Evolutionary conservation across 2,329 filamentous ascomycete genomes (phyloP).

Genomic region (Fusarium sp.): DNA sequence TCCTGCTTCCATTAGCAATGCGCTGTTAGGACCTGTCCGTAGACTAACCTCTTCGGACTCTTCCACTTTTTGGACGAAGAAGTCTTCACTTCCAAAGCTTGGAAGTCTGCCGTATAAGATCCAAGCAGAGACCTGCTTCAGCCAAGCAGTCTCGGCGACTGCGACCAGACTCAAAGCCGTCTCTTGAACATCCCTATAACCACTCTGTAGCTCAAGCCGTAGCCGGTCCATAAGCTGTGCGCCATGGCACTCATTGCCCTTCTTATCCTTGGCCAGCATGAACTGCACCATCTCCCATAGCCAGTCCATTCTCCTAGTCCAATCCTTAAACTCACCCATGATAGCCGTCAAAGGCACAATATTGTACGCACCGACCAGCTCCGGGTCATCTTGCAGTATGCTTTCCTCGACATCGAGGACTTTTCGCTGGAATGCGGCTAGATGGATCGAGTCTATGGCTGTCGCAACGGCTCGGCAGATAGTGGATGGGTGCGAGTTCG

Average conservation of each 20-base stretch:
- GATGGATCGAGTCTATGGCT: conserved; percentile 78
- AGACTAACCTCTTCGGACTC: conserved; percentile 56
- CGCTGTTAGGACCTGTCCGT: background rate
- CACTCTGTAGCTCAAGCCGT: conserved; percentile 82
- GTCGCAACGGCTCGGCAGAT: conserved; percentile 90
- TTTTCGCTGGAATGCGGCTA: conserved; percentile 84
- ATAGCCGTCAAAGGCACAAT: conserved; percentile 92
- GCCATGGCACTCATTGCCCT: conserved; percentile 66
- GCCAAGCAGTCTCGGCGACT: conserved; percentile 88
- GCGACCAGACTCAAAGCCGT: conserved; percentile 78
- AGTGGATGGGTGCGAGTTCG: conserved; percentile 78
- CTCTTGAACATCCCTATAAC: conserved; percentile 86
- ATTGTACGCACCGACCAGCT: conserved; percentile 88
- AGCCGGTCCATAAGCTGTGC: conserved; percentile 82
- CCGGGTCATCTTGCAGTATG: conserved; percentile 81
- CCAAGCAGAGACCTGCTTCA: conserved; percentile 92
- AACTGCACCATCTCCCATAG: conserved; percentile 79
- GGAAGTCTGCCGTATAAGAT: conserved; percentile 88
- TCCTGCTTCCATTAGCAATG: conserved; percentile 54
- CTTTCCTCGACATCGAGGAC: conserved; percentile 85
- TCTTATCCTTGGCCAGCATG: conserved; percentile 64
- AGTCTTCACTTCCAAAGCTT: conserved; percentile 81
- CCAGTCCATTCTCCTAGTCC: conserved; percentile 88
- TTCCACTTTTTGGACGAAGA: conserved; percentile 76
- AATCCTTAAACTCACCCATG: conserved; percentile 85